Evolutionary conservation across 441 rosid species (phyloP).

Genomic region (Viola pubescens): DNA sequence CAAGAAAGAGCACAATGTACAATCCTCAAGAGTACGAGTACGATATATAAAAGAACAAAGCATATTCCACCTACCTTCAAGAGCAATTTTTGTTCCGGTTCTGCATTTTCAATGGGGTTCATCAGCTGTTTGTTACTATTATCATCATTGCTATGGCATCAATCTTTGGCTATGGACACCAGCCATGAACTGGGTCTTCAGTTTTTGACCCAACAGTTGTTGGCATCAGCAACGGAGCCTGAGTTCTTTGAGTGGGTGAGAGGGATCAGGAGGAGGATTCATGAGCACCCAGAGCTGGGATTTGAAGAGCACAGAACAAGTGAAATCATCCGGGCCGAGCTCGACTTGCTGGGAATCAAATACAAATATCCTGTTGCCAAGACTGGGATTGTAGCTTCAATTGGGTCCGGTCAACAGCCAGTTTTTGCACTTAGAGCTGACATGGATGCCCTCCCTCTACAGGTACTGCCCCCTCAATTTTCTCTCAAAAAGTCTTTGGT

Average conservation of each 20-base stretch:
- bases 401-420: constrained; percentile 51
- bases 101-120: constrained; percentile 8
- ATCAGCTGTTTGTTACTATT: background rate
- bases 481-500: background rate
- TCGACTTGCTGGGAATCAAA: constrained; percentile 46
- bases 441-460: constrained; percentile 83
- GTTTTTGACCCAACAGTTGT: constrained; percentile 27
- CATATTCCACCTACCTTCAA: too few species aligned
- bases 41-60: too few species aligned
- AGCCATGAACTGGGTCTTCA: constrained; percentile 20
- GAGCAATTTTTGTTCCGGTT: too few species aligned
- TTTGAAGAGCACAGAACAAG: constrained; percentile 65
- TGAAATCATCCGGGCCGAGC: constrained; percentile 48
- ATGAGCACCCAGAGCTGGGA: constrained; percentile 66
- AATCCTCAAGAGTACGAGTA: too few species aligned
- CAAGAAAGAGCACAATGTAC: too few species aligned
- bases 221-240: constrained; percentile 42
- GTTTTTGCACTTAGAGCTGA: constrained; percentile 68
- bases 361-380: constrained; percentile 67
- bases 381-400: constrained; percentile 59
- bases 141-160: background rate
- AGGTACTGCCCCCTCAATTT: constrained; percentile 29
- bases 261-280: constrained; percentile 55
- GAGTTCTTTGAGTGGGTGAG: constrained; percentile 56
- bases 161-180: constrained; percentile 10